phyloP scores from a whole-genome alignment of 106 monocot genomes.

The Dendrobium officinale region DNA sequence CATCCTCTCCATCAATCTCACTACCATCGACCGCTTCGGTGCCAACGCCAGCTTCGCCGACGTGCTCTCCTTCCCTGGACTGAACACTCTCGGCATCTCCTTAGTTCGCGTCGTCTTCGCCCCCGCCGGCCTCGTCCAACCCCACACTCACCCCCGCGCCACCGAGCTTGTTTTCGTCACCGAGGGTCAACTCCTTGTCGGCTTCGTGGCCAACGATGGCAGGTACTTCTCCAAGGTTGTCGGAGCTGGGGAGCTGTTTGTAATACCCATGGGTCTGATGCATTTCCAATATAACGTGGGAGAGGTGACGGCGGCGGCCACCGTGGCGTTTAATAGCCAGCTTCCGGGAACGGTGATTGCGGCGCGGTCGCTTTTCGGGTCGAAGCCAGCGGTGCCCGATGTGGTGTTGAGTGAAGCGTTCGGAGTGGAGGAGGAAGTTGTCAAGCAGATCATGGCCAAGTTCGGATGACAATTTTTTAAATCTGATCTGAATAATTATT shows the following conservation, averaged over 20 bases:
- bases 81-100: conserved; percentile 30
- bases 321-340: conserved; percentile 28
- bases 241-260: conserved; percentile 26
- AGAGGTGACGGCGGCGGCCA: conserved; percentile 5
- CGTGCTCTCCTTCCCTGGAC: conserved; percentile 20
- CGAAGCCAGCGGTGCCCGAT: conserved; percentile 24
- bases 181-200: conserved; percentile 12
- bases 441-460: conserved; percentile 20
- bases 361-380: conserved; percentile 24
- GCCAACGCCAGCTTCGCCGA: conserved; percentile 16
- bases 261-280: conserved; percentile 23
- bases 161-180: conserved; percentile 23
- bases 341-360: conserved; percentile 19
- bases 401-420: conserved; percentile 29
- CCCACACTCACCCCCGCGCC: conserved; percentile 28
- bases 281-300: conserved; percentile 10
- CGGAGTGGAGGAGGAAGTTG: conserved; percentile 11
- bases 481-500: too few relatives aligned
- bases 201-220: conserved; percentile 12
- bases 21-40: conserved; percentile 10
- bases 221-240: conserved; percentile 17
- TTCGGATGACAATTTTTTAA: not conserved
- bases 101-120: conserved; percentile 15
- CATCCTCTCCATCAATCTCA: conserved; percentile 11
- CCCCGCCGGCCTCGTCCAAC: conserved; percentile 15